phyloP scores from a whole-genome alignment of 2,329 filamentous ascomycete species.

The Aspergillus clavatus region DNA sequence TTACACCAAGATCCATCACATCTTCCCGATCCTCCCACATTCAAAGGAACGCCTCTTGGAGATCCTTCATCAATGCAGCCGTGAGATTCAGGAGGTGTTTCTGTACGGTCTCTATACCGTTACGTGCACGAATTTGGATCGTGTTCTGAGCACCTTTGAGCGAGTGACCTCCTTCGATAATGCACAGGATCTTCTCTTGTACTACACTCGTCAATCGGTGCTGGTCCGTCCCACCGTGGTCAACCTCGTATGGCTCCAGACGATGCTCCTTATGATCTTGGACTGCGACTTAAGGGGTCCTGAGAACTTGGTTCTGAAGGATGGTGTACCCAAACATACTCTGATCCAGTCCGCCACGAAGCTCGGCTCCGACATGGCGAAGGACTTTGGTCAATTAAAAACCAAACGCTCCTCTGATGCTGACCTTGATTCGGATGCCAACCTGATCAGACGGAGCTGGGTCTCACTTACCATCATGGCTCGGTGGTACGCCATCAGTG shows the following conservation, averaged over 20 bases:
- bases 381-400: conserved; percentile 36
- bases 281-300: conserved; percentile 41
- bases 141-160: conserved; percentile 31
- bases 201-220: conserved; percentile 36
- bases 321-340: conserved; percentile 37
- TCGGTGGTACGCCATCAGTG: conserved; percentile 41
- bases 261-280: conserved; percentile 38
- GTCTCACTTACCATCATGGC: conserved; percentile 36
- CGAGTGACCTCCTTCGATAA: conserved; percentile 36
- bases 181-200: conserved; percentile 38
- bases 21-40: conserved; percentile 40
- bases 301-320: conserved; percentile 39
- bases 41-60: conserved; percentile 35
- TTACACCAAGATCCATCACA: conserved; percentile 38
- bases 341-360: conserved; percentile 38
- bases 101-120: conserved; percentile 37
- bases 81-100: conserved; percentile 39
- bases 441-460: conserved; percentile 39
- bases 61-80: conserved; percentile 36
- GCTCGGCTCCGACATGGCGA: conserved; percentile 37
- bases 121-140: conserved; percentile 35
- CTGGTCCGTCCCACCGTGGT: conserved; percentile 30
- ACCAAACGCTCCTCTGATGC: conserved; percentile 30
- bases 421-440: conserved; percentile 39
- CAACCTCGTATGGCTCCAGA: conserved; percentile 41